A percentile compares a stretch with the other conserved stretches of the same genome.
phyloP scores from a whole-genome alignment of 2,329 filamentous ascomycete species.

The Ciborinia camelliae region DNA sequence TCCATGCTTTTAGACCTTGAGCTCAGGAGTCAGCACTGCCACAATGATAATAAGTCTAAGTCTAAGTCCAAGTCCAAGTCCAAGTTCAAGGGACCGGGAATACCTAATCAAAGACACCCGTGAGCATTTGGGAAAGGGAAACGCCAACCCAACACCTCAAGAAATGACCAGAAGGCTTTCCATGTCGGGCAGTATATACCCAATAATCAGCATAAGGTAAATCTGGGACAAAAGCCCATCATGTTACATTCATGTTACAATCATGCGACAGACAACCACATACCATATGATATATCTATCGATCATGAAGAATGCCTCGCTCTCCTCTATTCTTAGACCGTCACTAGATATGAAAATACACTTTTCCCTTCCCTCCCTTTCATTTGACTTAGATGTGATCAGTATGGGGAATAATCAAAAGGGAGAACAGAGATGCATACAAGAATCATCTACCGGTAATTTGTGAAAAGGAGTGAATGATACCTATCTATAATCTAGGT shows the following conservation, averaged over 20 bases:
- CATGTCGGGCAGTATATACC: neutral
- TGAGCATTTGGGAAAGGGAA: constrained; percentile 2
- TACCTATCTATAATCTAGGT: too few species aligned
- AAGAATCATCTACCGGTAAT: neutral
- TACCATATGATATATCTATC: neutral
- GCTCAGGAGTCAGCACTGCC: constrained; percentile 5
- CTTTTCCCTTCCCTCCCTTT: neutral
- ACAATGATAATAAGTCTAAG: neutral
- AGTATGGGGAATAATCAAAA: neutral
- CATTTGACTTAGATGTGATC: too few species aligned
- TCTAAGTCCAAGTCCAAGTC: neutral
- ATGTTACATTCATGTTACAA: constrained; percentile 20
- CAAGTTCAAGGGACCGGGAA: too few species aligned
- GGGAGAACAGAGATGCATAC: neutral
- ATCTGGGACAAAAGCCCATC: constrained; percentile 4
- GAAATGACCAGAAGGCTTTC: constrained; percentile 3
- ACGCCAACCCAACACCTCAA: neutral
- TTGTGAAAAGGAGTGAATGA: neutral
- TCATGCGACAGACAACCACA: constrained; percentile 6
- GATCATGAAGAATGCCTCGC: too few species aligned
- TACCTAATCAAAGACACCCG: too few species aligned
- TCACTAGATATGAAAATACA: neutral
- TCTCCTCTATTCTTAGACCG: too few species aligned
- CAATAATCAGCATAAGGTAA: constrained; percentile 2
- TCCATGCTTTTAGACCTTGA: neutral